Evolutionary conservation across 257 asterid species (phyloP).

Genomic region (Leonotis leonurus): DNA sequence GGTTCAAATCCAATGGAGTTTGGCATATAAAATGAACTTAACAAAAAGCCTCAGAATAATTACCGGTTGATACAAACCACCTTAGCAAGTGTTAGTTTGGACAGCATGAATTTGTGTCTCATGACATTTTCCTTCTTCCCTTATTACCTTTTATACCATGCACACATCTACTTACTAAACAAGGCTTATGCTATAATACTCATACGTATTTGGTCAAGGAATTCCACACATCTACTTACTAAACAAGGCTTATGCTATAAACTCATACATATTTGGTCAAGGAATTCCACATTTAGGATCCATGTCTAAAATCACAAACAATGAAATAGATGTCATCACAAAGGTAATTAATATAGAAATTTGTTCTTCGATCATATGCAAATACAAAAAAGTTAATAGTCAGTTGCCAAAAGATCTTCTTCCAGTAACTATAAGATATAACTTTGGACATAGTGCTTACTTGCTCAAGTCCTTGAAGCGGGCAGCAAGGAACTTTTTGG

Average conservation of each 20-base stretch:
- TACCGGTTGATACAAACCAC: too few relatives aligned
- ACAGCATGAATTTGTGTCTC: too few relatives aligned
- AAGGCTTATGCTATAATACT: too few relatives aligned
- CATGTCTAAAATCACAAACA: neutral
- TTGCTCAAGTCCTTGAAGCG: slow-evolving; percentile 74
- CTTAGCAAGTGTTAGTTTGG: too few relatives aligned
- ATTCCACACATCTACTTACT: too few relatives aligned
- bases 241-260: too few relatives aligned
- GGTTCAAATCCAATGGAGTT: neutral
- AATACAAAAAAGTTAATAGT: neutral
- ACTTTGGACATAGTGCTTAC: slow-evolving; percentile 30
- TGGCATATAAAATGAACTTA: neutral
- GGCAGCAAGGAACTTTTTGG: slow-evolving; percentile 61
- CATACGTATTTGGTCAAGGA: too few relatives aligned
- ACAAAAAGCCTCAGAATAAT: neutral
- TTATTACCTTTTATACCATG: too few relatives aligned
- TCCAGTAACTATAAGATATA: neutral
- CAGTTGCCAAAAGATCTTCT: neutral
- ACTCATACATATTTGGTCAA: neutral
- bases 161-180: too few relatives aligned
- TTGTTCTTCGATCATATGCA: neutral
- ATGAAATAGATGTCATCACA: neutral
- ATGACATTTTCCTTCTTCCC: too few relatives aligned
- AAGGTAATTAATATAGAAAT: neutral
- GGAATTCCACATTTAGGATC: neutral